Evolutionary conservation across 148 eudicot species (phyloP), one percentile per base, ranked within the genome.

Genomic region (Fagopyrum homotropicum): DNA sequence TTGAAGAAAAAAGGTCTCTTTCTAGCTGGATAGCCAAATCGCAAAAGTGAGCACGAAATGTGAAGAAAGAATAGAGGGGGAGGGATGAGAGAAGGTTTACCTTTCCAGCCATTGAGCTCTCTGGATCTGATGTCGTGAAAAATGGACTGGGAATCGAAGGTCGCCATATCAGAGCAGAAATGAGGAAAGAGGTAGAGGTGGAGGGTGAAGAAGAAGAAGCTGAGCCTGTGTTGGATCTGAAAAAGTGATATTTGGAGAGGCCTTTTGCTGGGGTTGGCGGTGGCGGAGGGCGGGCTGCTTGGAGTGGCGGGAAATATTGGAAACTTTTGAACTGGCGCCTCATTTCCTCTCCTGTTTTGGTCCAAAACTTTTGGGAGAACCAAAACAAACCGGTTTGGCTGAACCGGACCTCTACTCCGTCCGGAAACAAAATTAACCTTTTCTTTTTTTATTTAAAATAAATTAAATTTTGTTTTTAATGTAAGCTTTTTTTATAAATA

Each of bases 51-150:
- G 51, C 50, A 47, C 29, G 45, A 52, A 35, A 19, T 47, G 0
- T 3, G 22, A 63, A 17, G 12, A 2, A 46, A 15, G 12, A 3
- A 30, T 52, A 7, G 55, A 49, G 14, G 14, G 69, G 12, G 54
- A 19, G 43, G 69, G 40, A 17, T 6, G 74, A 8, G 4, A 79
- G 30, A 47, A 12, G 50, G 48, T 19, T 16, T 73, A 89, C 98
- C 93, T 88, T 83, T 82, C 79, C 86, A 88, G 26, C 98, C 96
- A 75, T 84, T 84, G 74, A 90, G 87, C 60, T 93, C 90, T 77
- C 93, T 83, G 54, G 91, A 89, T 64, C 75, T 88, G 83, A 93
- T 83, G 73, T 86, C 86, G 44, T 84, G 88, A 46, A 89, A 83
- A 69, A 90, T 82, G 0, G 92, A 93, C n/a, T 75, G 77, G 29